These are phyloP conservation scores for Tuber borchii DNA, from an alignment of 495 filamentous ascomycete species.

Conservation along the genomic window DNA sequence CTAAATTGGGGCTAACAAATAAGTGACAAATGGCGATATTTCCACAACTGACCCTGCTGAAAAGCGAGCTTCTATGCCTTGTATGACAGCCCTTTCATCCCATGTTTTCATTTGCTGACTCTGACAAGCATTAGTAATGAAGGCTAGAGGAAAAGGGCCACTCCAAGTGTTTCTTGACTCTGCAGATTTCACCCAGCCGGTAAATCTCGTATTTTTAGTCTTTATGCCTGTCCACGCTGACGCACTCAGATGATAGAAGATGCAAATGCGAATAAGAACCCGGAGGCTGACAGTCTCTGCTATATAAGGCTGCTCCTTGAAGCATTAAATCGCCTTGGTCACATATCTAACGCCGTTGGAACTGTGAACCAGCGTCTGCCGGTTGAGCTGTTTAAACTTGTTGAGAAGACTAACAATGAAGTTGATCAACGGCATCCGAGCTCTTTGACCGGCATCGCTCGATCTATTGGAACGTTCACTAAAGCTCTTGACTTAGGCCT, in stretches of 20 bases:
- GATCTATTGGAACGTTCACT: slow-evolving; percentile 49
- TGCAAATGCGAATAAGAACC: slow-evolving; percentile 65
- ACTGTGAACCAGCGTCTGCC: slow-evolving; percentile 87
- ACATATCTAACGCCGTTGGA: slow-evolving; percentile 77
- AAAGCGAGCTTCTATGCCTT: slow-evolving; percentile 29
- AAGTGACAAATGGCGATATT: slow-evolving; percentile 27
- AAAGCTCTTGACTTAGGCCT: slow-evolving; percentile 58
- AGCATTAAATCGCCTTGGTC: slow-evolving; percentile 76
- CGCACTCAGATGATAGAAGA: slow-evolving; percentile 65
- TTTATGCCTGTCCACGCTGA: slow-evolving; percentile 12
- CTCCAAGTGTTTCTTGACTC: slow-evolving; percentile 72
- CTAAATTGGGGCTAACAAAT: slow-evolving; percentile 15
- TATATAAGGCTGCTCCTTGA: slow-evolving; percentile 87
- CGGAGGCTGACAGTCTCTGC: slow-evolving; percentile 87
- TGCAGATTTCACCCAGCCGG: slow-evolving; percentile 59
- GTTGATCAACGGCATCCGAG: slow-evolving; percentile 84
- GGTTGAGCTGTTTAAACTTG: slow-evolving; percentile 86
- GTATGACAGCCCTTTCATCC: slow-evolving; percentile 24
- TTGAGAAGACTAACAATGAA: slow-evolving; percentile 90
- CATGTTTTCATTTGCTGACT: slow-evolving; percentile 12
- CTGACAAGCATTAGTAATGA: slow-evolving; percentile 24
- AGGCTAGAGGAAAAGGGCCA: slow-evolving; percentile 50
- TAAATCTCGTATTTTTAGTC: slow-evolving; percentile 24
- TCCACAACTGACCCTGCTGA: slow-evolving; percentile 10
- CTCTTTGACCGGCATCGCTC: slow-evolving; percentile 47